Base-by-base conservation (phyloP, 345 rosid species). In the Corymbia maculata region DNA sequence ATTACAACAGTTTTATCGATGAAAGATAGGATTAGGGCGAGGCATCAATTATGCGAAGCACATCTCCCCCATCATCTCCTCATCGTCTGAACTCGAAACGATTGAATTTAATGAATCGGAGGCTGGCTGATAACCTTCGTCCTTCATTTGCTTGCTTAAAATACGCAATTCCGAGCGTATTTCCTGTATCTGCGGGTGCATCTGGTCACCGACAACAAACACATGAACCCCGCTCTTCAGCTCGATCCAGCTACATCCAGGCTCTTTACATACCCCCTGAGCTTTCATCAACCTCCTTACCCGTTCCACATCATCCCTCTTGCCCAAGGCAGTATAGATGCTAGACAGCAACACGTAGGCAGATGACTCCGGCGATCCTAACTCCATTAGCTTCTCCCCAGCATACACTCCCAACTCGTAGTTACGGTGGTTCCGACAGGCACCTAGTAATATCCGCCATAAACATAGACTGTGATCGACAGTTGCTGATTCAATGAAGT, bases 401-500 rank as follows among this genome's bases (percentile, higher is more conserved):
- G 96, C 94, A 85, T 88, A 66, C 51, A 86, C 86, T 8, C 94
- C 95, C 59, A 93, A 79, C 47, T 88, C 88, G 32, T 89, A 80
- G 32, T 90, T 91, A 50, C 86, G 90, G 68, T 93, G 93, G 86
- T 89, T 90, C 52, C 92, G 87, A 75, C 94, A 93, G 24, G 94
- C 90, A 86, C 90, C 79, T 26, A 89, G 86, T 64, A 89, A 55
- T 32, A 80, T 89, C 86, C 90, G 90, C 90, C 90, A 89, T 44
- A 89, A 52, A 47, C 86, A 79, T 24, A 89, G 32, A 36, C 90
- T 84, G 3, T 89, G 88, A 70, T 89, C 84, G 2, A 89, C 87
- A 21, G 59, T 57, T 55, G 90, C 88, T 26, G 96, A 94, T 92
- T 97, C 98, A 5, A 97, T 96, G 89, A 95, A 94, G 87, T 93